Conservation (phyloP, 768 basidiomycete species). For the Lentinula aciculospora region DNA sequence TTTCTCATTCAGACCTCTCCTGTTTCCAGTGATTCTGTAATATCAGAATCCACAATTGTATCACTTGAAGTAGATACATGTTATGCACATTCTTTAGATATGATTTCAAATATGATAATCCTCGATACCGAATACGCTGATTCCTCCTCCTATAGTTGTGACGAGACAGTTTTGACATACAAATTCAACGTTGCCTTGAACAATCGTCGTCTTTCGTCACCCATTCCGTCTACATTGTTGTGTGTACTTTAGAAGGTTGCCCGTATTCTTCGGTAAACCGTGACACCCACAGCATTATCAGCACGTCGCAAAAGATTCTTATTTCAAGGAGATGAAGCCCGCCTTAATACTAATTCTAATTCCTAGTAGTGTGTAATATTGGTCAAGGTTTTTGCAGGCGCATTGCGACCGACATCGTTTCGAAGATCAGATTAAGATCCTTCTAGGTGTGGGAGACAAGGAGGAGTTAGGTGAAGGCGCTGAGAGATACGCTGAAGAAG, state of each 20-base stretch:
- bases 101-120: too few species aligned
- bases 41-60: too few species aligned
- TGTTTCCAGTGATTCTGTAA: too few species aligned
- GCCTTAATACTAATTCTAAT: not conserved
- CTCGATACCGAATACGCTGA: too few species aligned
- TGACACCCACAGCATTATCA: not conserved
- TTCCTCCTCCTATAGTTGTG: too few species aligned
- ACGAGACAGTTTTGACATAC: too few species aligned
- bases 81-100: too few species aligned
- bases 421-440: slow-evolving; percentile 37
- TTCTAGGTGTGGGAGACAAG: slow-evolving; percentile 42
- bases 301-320: slow-evolving; percentile 5
- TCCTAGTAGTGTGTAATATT: not conserved
- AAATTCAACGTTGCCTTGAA: too few species aligned
- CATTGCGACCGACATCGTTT: slow-evolving; percentile 18
- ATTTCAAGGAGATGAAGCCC: not conserved
- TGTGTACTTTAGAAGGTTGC: not conserved
- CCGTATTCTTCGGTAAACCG: not conserved
- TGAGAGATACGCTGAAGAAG: slow-evolving; percentile 39
- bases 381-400: not conserved
- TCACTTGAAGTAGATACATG: too few species aligned
- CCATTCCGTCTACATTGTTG: not conserved
- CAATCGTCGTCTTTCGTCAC: too few species aligned
- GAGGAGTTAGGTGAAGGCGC: slow-evolving; percentile 48
- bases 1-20: too few species aligned